phyloP scores from a whole-genome alignment of 2,329 filamentous ascomycete genomes.

The Scedosporium boydii region DNA sequence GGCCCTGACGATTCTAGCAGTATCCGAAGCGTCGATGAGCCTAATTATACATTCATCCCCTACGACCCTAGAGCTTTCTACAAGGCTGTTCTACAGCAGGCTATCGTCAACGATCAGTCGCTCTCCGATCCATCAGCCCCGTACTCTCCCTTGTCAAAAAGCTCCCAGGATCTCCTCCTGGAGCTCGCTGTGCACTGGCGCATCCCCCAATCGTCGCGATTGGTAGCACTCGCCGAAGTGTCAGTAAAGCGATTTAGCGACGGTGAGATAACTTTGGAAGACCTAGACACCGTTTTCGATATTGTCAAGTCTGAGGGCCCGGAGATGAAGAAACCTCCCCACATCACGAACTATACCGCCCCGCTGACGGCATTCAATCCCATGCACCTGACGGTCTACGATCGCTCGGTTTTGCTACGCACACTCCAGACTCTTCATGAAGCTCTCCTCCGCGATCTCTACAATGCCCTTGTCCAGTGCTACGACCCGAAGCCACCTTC shows the following conservation, averaged over 20 bases:
- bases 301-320: slow-evolving; percentile 64
- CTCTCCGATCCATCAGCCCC: slow-evolving; percentile 42
- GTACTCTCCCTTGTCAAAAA: slow-evolving; percentile 55
- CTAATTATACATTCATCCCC: slow-evolving; percentile 82
- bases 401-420: slow-evolving; percentile 63
- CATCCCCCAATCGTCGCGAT: slow-evolving; percentile 70
- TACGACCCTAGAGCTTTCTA: slow-evolving; percentile 75
- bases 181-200: slow-evolving; percentile 86
- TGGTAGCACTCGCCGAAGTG: slow-evolving; percentile 77
- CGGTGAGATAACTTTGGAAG: slow-evolving; percentile 70
- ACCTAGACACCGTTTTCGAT: slow-evolving; percentile 74
- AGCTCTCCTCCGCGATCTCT: slow-evolving; percentile 75
- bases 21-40: slow-evolving; percentile 47
- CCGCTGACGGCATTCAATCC: slow-evolving; percentile 47
- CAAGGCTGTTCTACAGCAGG: slow-evolving; percentile 70
- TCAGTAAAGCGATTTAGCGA: slow-evolving; percentile 77
- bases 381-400: slow-evolving; percentile 58
- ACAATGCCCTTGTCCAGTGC: slow-evolving; percentile 75
- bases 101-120: slow-evolving; percentile 55
- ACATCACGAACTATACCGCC: slow-evolving; percentile 40
- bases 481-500: slow-evolving; percentile 83
- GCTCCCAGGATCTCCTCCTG: slow-evolving; percentile 72
- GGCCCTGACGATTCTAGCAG: slow-evolving; percentile 46
- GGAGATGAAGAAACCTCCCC: slow-evolving; percentile 54
- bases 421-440: slow-evolving; percentile 70